Percentiles rank a stretch among this genome's conserved stretches.
phyloP scores from a whole-genome alignment of 2,329 filamentous ascomycete species.

The Thelonectria rubi region DNA sequence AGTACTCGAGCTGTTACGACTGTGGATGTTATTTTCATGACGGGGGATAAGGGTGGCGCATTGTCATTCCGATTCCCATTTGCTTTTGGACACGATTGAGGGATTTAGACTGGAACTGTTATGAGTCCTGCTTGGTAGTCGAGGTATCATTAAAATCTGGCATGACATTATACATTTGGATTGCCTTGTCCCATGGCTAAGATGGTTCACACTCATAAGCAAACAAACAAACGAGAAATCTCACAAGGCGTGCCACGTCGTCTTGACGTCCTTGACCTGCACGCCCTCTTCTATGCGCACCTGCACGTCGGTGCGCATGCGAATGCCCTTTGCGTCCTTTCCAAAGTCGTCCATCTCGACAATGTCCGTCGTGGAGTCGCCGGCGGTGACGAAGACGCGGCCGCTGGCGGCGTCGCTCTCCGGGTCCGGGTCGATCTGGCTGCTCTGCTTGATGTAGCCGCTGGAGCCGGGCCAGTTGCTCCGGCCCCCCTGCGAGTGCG shows the following conservation, averaged over 20 bases:
- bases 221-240: not conserved
- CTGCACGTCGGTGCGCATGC: constrained; percentile 35
- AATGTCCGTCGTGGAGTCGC: constrained; percentile 27
- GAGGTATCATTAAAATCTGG: constrained; percentile 9
- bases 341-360: constrained; percentile 25
- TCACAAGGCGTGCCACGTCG: constrained; percentile 35
- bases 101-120: not conserved
- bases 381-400: constrained; percentile 20
- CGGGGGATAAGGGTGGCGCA: not conserved
- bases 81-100: not conserved
- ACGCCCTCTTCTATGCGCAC: constrained; percentile 34
- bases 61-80: not conserved
- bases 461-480: constrained; percentile 26
- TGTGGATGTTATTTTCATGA: constrained; percentile 14
- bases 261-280: constrained; percentile 28
- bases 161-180: constrained; percentile 12
- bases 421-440: constrained; percentile 14
- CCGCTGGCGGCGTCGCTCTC: constrained; percentile 14
- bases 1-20: constrained; percentile 20
- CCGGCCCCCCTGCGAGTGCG: constrained; percentile 12
- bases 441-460: constrained; percentile 27
- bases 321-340: constrained; percentile 27
- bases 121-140: not conserved
- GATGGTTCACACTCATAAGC: not conserved
- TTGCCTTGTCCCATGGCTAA: not conserved